These are phyloP conservation scores for Gastrodia elata DNA, from an alignment of 106 monocot genomes.

Conservation along the genomic window DNA sequence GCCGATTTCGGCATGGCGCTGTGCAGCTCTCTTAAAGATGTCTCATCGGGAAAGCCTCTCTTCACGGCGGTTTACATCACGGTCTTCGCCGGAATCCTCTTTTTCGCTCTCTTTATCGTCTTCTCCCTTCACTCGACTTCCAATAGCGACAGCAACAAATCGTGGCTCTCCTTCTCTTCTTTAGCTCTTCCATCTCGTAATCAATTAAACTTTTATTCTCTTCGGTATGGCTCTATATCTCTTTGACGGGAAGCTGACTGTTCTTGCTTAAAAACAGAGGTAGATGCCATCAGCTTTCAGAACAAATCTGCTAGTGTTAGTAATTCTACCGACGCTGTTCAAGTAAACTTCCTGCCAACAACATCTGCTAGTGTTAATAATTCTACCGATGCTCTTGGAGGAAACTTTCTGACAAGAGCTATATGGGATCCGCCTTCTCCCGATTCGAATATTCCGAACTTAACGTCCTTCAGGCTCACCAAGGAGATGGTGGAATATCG, in stretches of 20 bases:
- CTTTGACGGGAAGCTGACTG: neutral
- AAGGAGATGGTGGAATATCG: slow-evolving; percentile 50
- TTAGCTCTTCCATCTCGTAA: neutral
- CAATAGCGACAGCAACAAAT: slow-evolving; percentile 3
- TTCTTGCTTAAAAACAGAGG: slow-evolving; percentile 8
- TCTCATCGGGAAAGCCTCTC: slow-evolving; percentile 35
- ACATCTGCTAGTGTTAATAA: neutral
- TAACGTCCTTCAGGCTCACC: slow-evolving; percentile 52
- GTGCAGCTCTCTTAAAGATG: slow-evolving; percentile 11
- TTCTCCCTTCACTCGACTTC: slow-evolving; percentile 33
- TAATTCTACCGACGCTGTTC: neutral
- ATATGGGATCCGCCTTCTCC: slow-evolving; percentile 66
- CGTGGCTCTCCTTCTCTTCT: slow-evolving; percentile 21
- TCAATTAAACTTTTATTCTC: neutral
- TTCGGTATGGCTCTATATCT: neutral
- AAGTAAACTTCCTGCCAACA: slow-evolving; percentile 20
- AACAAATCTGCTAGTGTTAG: neutral
- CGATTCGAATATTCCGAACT: slow-evolving; percentile 40
- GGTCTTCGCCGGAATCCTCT: slow-evolving; percentile 12
- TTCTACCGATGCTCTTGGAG: neutral
- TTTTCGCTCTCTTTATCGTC: slow-evolving; percentile 30
- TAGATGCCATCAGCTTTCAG: neutral
- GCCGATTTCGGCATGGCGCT: slow-evolving; percentile 15
- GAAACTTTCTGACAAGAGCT: slow-evolving; percentile 23
- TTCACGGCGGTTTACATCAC: slow-evolving; percentile 42